Conservation (phyloP, 495 filamentous ascomycete species). For the Extremus antarcticus region DNA sequence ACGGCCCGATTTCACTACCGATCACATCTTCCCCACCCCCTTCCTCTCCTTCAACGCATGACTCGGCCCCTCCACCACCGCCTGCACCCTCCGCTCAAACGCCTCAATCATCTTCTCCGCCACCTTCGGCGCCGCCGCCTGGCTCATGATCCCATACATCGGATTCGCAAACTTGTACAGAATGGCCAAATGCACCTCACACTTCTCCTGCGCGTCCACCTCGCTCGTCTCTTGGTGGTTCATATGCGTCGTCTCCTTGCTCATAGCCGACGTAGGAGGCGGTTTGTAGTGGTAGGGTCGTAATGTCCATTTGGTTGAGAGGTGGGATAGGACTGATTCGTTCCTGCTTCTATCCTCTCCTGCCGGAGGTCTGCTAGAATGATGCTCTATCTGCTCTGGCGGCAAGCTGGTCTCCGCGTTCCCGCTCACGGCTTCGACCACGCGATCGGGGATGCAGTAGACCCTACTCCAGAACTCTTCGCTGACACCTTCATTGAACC, state of each 20-base stretch:
- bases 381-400: conserved; percentile 27
- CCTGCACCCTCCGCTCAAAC: conserved; percentile 70
- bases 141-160: conserved; percentile 66
- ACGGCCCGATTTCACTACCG: no score
- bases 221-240: conserved; percentile 13
- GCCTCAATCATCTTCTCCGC: conserved; percentile 82
- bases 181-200: conserved; percentile 63
- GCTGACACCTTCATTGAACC: conserved; percentile 62
- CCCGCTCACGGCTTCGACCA: conserved; percentile 75
- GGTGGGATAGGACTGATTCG: conserved; percentile 57
- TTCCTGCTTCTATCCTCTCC: conserved; percentile 25
- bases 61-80: conserved; percentile 28
- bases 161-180: conserved; percentile 77
- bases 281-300: conserved; percentile 36
- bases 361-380: conserved; percentile 18
- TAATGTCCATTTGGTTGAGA: conserved; percentile 70
- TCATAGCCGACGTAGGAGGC: conserved; percentile 21
- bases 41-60: no score
- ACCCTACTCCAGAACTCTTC: conserved; percentile 70
- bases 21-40: no score
- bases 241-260: conserved; percentile 16
- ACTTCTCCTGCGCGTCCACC: conserved; percentile 36
- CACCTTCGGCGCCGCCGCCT: conserved; percentile 70
- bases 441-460: conserved; percentile 52
- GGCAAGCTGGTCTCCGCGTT: conserved; percentile 37